These are phyloP conservation scores for Coemansia sp. DNA, from an alignment of 192 early-diverging fungal species.

Conservation along the genomic window DNA sequence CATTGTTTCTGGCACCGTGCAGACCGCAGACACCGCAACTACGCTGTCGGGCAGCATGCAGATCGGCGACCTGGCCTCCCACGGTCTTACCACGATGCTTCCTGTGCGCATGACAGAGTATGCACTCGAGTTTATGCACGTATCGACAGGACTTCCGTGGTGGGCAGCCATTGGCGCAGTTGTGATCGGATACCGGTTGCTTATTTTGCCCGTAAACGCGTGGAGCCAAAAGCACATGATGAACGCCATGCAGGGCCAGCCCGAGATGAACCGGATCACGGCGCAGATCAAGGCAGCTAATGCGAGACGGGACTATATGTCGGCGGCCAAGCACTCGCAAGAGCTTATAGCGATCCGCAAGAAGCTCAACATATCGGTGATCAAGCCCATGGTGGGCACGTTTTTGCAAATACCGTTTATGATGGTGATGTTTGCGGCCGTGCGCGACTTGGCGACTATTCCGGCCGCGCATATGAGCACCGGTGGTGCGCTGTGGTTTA, in stretches of 20 bases:
- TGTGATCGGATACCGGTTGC: constrained; percentile 67
- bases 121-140: constrained; percentile 75
- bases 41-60: constrained; percentile 55
- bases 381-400: constrained; percentile 62
- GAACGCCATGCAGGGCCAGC: constrained; percentile 70
- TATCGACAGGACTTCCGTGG: constrained; percentile 87
- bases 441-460: constrained; percentile 76
- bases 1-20: not conserved
- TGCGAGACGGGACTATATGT: constrained; percentile 58
- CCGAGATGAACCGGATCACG: constrained; percentile 65
- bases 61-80: constrained; percentile 81
- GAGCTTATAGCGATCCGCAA: constrained; percentile 66
- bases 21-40: constrained; percentile 9
- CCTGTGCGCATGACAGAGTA: constrained; percentile 74
- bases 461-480: constrained; percentile 78
- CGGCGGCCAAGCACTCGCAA: constrained; percentile 51
- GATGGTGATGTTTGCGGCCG: constrained; percentile 80
- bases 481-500: constrained; percentile 83
- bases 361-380: constrained; percentile 63
- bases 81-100: constrained; percentile 73
- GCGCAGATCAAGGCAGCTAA: constrained; percentile 65
- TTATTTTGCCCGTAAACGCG: constrained; percentile 73
- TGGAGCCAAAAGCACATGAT: constrained; percentile 71
- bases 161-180: constrained; percentile 80
- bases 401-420: constrained; percentile 78